Evolutionary conservation across 106 monocot genomes (phyloP).

Genomic region (Dendrobium chrysotoxum): DNA sequence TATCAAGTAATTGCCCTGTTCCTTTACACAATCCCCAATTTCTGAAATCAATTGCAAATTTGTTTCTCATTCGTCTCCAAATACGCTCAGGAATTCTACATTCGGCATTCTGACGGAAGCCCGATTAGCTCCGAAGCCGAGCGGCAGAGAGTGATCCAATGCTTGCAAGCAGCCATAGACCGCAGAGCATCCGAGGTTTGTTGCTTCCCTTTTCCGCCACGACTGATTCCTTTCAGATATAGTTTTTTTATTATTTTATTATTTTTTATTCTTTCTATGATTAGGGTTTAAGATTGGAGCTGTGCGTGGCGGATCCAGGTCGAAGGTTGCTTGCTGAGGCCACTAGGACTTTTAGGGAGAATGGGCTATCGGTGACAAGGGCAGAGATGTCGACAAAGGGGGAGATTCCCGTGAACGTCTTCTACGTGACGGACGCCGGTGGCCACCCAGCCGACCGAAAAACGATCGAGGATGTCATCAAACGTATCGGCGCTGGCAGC

Average conservation of each 20-base stretch:
- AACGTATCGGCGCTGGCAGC: constrained; percentile 37
- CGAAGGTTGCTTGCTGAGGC: constrained; percentile 70
- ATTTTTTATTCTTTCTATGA: neutral
- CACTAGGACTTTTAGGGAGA: constrained; percentile 85
- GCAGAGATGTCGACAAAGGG: constrained; percentile 69
- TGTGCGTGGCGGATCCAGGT: constrained; percentile 36
- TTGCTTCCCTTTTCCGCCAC: neutral
- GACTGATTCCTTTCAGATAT: neutral
- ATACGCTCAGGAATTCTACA: constrained; percentile 74
- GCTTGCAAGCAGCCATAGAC: constrained; percentile 70
- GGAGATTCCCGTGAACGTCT: constrained; percentile 51
- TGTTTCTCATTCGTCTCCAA: neutral
- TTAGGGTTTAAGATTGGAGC: constrained; percentile 80
- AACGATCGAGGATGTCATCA: constrained; percentile 46
- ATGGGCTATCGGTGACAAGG: constrained; percentile 59
- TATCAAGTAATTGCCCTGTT: constrained; percentile 33
- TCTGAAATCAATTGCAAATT: neutral
- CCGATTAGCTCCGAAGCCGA: constrained; percentile 86
- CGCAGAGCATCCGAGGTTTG: constrained; percentile 72
- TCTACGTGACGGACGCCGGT: constrained; percentile 70
- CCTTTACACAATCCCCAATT: neutral
- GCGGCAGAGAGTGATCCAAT: constrained; percentile 77
- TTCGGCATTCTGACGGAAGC: constrained; percentile 72
- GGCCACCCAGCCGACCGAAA: constrained; percentile 52
- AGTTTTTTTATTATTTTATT: neutral